These are phyloP conservation scores for Zoysia pacifica DNA, from an alignment of 176 grass and related monocot genomes.

Conservation along the genomic window DNA sequence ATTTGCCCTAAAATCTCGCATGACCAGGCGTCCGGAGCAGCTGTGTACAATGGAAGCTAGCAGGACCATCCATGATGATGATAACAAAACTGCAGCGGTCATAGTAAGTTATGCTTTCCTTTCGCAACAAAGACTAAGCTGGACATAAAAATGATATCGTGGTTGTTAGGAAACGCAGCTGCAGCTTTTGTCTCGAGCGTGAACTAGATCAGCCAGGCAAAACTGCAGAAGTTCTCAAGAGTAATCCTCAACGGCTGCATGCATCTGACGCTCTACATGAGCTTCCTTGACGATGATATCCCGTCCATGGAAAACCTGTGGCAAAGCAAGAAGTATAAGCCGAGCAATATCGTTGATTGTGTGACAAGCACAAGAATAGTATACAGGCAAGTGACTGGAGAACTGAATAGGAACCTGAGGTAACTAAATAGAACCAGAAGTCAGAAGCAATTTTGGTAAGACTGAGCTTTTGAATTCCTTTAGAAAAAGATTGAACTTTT, in stretches of 20 bases:
- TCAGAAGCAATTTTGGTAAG: not conserved
- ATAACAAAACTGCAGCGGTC: conserved; percentile 20
- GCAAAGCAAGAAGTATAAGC: conserved; percentile 22
- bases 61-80: not conserved
- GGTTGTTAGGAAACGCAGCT: conserved; percentile 23
- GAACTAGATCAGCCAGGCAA: conserved; percentile 25
- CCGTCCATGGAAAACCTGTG: conserved; percentile 68
- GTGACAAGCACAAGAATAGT: not conserved
- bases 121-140: not conserved
- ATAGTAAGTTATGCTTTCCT: not conserved
- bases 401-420: not conserved
- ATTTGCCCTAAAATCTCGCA: not conserved
- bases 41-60: not conserved
- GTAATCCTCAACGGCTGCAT: not conserved
- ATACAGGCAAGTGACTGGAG: not conserved
- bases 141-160: conserved; percentile 21
- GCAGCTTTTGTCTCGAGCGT: not conserved
- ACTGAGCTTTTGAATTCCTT: not conserved
- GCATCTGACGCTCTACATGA: conserved; percentile 33
- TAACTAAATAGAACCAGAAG: not conserved
- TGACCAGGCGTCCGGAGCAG: not conserved
- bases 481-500: too few species aligned
- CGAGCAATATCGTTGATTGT: not conserved
- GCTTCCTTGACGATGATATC: conserved; percentile 62
- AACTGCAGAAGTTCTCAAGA: conserved; percentile 7